These are phyloP conservation scores for Tricholoma hemisulphureum DNA, from an alignment of 768 basidiomycete genomes.

Conservation along the genomic window DNA sequence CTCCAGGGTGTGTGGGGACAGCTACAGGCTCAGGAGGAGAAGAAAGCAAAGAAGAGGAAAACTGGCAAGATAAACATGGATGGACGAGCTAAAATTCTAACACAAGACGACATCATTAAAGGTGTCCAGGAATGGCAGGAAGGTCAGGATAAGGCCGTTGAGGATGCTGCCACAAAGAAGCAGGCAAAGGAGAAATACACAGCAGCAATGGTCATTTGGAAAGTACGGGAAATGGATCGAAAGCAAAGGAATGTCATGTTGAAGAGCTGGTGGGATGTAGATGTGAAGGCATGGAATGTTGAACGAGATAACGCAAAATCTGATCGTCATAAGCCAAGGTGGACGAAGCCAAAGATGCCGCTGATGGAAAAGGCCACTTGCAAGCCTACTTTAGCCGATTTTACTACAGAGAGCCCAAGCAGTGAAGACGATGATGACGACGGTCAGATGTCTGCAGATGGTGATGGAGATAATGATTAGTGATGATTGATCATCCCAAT, in stretches of 20 bases:
- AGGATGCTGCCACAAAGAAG: background rate
- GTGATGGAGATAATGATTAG: background rate
- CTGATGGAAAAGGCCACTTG: background rate
- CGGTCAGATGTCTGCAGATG: background rate
- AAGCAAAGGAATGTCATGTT: background rate
- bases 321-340: background rate
- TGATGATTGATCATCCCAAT: background rate
- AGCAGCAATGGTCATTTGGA: background rate
- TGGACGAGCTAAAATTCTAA: background rate
- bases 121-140: slow-evolving; percentile 15
- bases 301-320: background rate
- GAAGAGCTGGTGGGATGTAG: background rate
- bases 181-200: background rate
- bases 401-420: background rate
- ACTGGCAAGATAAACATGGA: too few species aligned
- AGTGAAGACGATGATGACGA: background rate
- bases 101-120: slow-evolving; percentile 3
- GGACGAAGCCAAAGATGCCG: background rate
- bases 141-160: background rate
- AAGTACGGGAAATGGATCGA: background rate
- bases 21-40: background rate
- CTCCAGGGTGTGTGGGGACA: background rate
- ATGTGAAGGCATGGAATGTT: background rate
- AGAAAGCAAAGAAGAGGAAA: background rate
- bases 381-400: background rate